phyloP scores from a whole-genome alignment of 208 protist species.

The Acanthamoeba royreba region DNA sequence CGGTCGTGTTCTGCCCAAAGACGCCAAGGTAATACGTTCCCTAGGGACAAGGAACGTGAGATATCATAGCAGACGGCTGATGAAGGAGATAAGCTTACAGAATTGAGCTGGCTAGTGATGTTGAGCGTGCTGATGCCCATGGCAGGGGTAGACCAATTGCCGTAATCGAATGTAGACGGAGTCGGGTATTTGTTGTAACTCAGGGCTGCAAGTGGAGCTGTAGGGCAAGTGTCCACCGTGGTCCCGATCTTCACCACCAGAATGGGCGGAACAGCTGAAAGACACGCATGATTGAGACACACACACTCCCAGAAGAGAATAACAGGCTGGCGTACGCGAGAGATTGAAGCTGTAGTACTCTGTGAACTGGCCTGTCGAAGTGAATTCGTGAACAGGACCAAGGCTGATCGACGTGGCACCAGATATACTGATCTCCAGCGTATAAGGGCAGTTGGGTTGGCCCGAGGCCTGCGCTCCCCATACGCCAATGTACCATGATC shows the following conservation, averaged over 20 bases:
- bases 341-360: background rate
- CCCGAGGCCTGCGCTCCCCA: background rate
- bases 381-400: background rate
- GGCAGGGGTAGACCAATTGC: background rate
- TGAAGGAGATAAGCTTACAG: too few relatives aligned
- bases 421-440: background rate
- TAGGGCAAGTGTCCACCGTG: background rate
- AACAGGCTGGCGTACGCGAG: background rate
- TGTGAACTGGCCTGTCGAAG: background rate
- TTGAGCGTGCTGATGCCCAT: background rate
- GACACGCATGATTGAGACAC: background rate
- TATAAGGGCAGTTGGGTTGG: background rate
- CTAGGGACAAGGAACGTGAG: too few relatives aligned
- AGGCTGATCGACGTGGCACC: background rate
- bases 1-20: too few relatives aligned
- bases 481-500: background rate
- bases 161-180: background rate
- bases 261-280: background rate
- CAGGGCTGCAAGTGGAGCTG: background rate
- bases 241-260: background rate
- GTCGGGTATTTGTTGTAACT: background rate
- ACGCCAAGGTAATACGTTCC: too few relatives aligned
- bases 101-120: too few relatives aligned
- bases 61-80: too few relatives aligned
- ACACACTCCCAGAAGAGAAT: background rate